Evolutionary conservation across 306 rosid species (phyloP), one percentile per base, ranked within the genome.

Genomic region (Cajanus cajan): DNA sequence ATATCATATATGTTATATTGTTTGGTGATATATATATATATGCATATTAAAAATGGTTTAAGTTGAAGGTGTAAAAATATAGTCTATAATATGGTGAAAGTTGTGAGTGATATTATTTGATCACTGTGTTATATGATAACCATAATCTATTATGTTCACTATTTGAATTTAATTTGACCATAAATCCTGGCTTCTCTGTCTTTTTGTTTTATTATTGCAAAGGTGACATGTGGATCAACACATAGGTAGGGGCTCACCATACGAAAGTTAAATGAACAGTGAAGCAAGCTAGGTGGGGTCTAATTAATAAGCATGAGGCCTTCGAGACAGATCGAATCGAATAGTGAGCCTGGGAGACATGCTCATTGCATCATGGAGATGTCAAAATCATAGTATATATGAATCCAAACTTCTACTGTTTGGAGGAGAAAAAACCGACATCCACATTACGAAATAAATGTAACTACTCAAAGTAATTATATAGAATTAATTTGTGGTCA

Each of bases 341-440:
- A 76, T 18, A 24, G 71, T 59, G 68, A 47, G 74, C 45, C 48
- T 25, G 44, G 33, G 64, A 75, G 31, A 77, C 81, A 85, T 85
- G 81, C 81, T 61, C 31, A 73, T 73, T 81, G 81, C 57, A 81
- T 52, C n/a, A 37, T 73, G 58, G 75, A 81, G 9, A 63, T 36
- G 79, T 80, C 84, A 22, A 85, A 66, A 78, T 52, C 84, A 59
- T 44, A 21, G 19, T 12, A 21, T 54, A 21, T 55, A 68, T 63
- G 16, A 31, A 22, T 59, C 74, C 40, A 79, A 52, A 59, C 18
- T 54, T 52, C 43, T 15, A 68, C 25, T 58, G 39, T 41, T 19
- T 6, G 2, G 0, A 37, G 22, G 6, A 16, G 3, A 0, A 48
- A 21, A 16, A 45, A 14, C 1, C 7, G 15, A 5, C 6, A 59